A percentile compares a stretch with the other conserved stretches of the same genome.
These are phyloP conservation scores for Aspergillus sojae DNA, from an alignment of 2,329 filamentous ascomycete genomes.

Conservation along the genomic window DNA sequence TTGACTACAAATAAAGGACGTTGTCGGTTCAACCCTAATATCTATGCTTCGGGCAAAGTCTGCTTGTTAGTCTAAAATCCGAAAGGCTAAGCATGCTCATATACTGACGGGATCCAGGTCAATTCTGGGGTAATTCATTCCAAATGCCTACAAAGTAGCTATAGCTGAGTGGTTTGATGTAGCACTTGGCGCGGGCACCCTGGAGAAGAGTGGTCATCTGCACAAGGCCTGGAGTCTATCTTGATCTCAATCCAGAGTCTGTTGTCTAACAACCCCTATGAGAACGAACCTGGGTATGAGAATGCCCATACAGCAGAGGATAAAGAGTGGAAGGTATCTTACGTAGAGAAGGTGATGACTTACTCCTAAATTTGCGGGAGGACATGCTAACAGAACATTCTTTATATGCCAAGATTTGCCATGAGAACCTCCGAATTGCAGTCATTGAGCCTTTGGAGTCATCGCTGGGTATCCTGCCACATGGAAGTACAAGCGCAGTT, in stretches of 20 bases:
- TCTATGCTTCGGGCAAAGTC: slow-evolving; percentile 88
- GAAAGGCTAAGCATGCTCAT: neutral
- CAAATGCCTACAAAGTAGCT: neutral
- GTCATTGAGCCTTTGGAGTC: slow-evolving; percentile 84
- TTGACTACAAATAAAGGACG: slow-evolving; percentile 86
- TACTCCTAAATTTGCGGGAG: no score
- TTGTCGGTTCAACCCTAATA: slow-evolving; percentile 94
- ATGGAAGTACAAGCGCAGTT: slow-evolving; percentile 47
- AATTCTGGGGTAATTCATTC: slow-evolving; percentile 71
- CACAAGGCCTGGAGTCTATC: slow-evolving; percentile 92
- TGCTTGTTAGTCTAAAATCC: slow-evolving; percentile 68
- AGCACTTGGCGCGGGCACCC: slow-evolving; percentile 92
- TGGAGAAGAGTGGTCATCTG: slow-evolving; percentile 94
- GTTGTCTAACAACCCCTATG: slow-evolving; percentile 91
- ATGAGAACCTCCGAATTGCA: slow-evolving; percentile 84
- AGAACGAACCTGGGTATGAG: slow-evolving; percentile 95
- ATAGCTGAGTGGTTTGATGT: slow-evolving; percentile 17
- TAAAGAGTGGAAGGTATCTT: slow-evolving; percentile 72
- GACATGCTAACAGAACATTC: neutral
- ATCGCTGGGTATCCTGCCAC: slow-evolving; percentile 67
- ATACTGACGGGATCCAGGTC: slow-evolving; percentile 59
- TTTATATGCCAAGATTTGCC: slow-evolving; percentile 68
- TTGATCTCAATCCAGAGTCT: slow-evolving; percentile 94
- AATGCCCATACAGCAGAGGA: slow-evolving; percentile 68
- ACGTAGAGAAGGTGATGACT: slow-evolving; percentile 71